Evolutionary conservation across 2,329 filamentous ascomycete species (phyloP).

Genomic region (Phialophora expanda): DNA sequence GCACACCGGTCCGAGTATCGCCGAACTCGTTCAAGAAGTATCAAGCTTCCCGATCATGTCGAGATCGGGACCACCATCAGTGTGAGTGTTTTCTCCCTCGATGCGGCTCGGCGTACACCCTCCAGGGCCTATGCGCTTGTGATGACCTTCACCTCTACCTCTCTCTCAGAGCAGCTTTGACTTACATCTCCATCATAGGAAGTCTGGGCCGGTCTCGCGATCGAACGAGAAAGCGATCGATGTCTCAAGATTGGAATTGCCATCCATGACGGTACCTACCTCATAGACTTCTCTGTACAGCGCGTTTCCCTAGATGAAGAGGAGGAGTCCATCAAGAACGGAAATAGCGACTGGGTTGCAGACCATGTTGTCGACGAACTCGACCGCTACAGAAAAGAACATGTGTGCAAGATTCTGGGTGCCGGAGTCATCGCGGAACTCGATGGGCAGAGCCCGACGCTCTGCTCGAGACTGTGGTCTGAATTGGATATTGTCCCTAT

Average conservation of each 20-base stretch:
- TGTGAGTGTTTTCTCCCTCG: slow-evolving; percentile 24
- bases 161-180: slow-evolving; percentile 1
- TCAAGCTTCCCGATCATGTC: slow-evolving; percentile 26
- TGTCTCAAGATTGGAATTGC: slow-evolving; percentile 34
- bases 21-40: slow-evolving; percentile 28
- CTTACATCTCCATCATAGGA: slow-evolving; percentile 27
- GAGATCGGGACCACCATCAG: slow-evolving; percentile 32
- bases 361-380: slow-evolving; percentile 32
- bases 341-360: slow-evolving; percentile 28
- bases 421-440: slow-evolving; percentile 69
- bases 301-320: slow-evolving; percentile 32
- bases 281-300: slow-evolving; percentile 38
- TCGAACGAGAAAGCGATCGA: slow-evolving; percentile 30
- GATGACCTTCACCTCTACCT: not conserved
- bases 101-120: not conserved
- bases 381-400: slow-evolving; percentile 30
- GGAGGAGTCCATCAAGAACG: slow-evolving; percentile 18
- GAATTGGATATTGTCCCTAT: slow-evolving; percentile 78
- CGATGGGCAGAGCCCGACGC: slow-evolving; percentile 64
- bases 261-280: slow-evolving; percentile 39
- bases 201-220: slow-evolving; percentile 36
- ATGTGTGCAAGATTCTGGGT: slow-evolving; percentile 71
- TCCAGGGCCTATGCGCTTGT: not conserved
- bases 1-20: slow-evolving; percentile 30
- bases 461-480: slow-evolving; percentile 75